These are phyloP conservation scores for Xerocomus brunneocitrinus DNA, from an alignment of 768 basidiomycete genomes.

Conservation along the genomic window DNA sequence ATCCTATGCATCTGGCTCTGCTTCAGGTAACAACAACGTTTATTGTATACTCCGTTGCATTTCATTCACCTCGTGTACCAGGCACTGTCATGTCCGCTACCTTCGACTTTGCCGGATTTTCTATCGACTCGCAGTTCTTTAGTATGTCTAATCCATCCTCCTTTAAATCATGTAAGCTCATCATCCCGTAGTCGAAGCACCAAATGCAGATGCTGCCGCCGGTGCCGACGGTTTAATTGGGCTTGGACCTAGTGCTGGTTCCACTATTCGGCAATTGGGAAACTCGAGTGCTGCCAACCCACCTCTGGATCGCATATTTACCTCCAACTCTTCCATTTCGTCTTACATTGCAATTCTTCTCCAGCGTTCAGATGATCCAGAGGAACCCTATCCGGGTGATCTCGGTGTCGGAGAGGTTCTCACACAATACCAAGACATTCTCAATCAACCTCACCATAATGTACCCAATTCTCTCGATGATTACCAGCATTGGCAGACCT, in stretches of 20 bases:
- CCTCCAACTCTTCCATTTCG: constrained; percentile 49
- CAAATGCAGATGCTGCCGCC: constrained; percentile 2
- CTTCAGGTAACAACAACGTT: constrained; percentile 36
- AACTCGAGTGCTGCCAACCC: constrained; percentile 41
- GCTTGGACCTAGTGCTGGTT: constrained; percentile 60
- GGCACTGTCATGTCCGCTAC: constrained; percentile 29
- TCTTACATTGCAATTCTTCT: constrained; percentile 64
- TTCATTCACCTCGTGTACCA: constrained; percentile 6
- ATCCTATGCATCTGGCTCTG: constrained; percentile 51
- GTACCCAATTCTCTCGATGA: constrained; percentile 39
- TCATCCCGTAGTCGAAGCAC: constrained; percentile 18
- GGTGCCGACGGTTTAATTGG: constrained; percentile 42
- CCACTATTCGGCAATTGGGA: constrained; percentile 38
- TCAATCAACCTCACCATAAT: constrained; percentile 45
- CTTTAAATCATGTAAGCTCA: constrained; percentile 1
- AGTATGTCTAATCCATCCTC: constrained; percentile 1
- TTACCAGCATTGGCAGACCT: constrained; percentile 62
- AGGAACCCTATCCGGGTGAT: constrained; percentile 50
- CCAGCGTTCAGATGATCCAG: constrained; percentile 53
- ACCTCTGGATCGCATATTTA: constrained; percentile 62
- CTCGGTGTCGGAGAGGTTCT: constrained; percentile 61
- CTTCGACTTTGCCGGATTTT: constrained; percentile 36
- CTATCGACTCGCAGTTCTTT: constrained; percentile 41
- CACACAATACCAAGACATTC: constrained; percentile 44
- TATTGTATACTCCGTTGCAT: neutral